Base-by-base conservation (phyloP, 2,329 filamentous ascomycete species). In the Colletotrichum sp. region DNA sequence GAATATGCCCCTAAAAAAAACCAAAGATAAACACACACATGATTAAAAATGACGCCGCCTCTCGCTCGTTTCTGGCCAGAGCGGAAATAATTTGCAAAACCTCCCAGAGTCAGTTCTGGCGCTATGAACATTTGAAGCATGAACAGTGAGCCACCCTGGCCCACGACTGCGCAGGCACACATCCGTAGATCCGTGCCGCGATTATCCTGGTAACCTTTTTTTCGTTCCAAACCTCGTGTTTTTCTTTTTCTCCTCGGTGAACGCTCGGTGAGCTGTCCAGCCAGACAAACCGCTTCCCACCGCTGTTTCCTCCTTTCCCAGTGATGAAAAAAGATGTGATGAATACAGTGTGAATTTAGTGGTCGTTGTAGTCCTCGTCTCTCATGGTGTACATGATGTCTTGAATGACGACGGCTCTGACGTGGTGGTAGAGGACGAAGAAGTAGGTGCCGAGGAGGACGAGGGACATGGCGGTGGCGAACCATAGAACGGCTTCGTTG, bases 351-450 rank as follows among this genome's bases (percentile, higher is more conserved):
- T 24, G 15, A n/a, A 7, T 13, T 64, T 39, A 76, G 74, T 76
- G 74, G 64, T 76, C 74, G 59, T 76, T 76, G 18, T 12, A 76
- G 70, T 91, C 89, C 80, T 91, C 89, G 70, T 91, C 89, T 57
- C 88, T 84, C 22, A 88, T 89, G 1, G 89, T 89, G 75, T 90
- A 89, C 87, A 91, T 88, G 71, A 91, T 90, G 48, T 91, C 89
- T 78, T 89, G 87, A n/a, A 83, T 80, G 18, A 89, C 76, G 26
- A 91, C 85, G 1, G 89, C 89, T 39, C 86, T 82, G 18, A 90
- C 78, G n/a, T 88, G 85, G 74, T 83, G 83, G 70, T 84, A 84
- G 18, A 90, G 79, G 8, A 90, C 85, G 75, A 88, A 86, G 68
- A 83, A 80, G 60, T 88, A 90, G 5, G 84, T 82, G 12, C 82